These are phyloP conservation scores for Aspergillus caelatus DNA, from an alignment of 2,329 filamentous ascomycete genomes.

Conservation along the genomic window DNA sequence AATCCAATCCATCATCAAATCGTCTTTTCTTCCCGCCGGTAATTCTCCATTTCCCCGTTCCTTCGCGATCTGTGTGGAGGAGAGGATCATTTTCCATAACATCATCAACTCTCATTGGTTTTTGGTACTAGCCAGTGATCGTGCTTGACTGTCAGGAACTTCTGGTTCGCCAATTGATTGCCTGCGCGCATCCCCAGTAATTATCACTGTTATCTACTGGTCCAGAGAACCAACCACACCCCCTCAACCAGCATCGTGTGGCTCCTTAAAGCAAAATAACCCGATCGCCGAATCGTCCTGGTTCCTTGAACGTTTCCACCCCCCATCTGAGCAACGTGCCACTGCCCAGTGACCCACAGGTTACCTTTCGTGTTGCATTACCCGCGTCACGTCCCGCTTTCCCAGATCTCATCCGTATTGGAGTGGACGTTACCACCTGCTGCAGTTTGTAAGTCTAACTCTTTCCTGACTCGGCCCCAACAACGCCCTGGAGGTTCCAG, in stretches of 20 bases:
- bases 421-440: slow-evolving; percentile 30
- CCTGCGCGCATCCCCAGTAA: slow-evolving; percentile 33
- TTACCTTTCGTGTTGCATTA: slow-evolving; percentile 34
- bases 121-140: slow-evolving; percentile 26
- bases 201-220: slow-evolving; percentile 22
- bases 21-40: neutral
- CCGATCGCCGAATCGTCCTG: slow-evolving; percentile 17
- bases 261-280: slow-evolving; percentile 18
- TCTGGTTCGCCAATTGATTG: slow-evolving; percentile 45
- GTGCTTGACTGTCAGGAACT: slow-evolving; percentile 26
- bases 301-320: slow-evolving; percentile 15
- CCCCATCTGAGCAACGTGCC: slow-evolving; percentile 33
- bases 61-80: slow-evolving; percentile 7
- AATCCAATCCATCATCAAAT: slow-evolving; percentile 12
- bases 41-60: slow-evolving; percentile 3
- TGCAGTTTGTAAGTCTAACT: slow-evolving; percentile 18
- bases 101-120: slow-evolving; percentile 19
- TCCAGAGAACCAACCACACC: slow-evolving; percentile 16
- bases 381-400: slow-evolving; percentile 24
- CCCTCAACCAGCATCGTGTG: slow-evolving; percentile 17
- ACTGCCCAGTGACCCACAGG: slow-evolving; percentile 33
- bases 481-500: slow-evolving; percentile 14
- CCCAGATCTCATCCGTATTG: slow-evolving; percentile 20
- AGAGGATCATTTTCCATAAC: slow-evolving; percentile 3
- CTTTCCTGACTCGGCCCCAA: slow-evolving; percentile 11